Base-by-base conservation (phyloP, 2,329 filamentous ascomycete species). In the Monosporascus sp. region DNA sequence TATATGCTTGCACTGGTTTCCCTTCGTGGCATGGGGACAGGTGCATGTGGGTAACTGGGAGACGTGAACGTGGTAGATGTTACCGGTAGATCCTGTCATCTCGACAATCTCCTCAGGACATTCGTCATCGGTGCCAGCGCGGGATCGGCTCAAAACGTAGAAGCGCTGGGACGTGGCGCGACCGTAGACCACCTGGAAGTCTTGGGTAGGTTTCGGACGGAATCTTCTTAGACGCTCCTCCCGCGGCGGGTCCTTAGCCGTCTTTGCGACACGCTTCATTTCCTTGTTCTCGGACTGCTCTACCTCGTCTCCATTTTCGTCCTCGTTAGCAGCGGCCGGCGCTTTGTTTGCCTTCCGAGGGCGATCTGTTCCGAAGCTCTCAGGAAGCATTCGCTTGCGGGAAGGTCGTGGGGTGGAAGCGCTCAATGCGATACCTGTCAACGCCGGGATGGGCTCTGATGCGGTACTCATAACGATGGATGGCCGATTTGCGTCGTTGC, bases 1-100 rank as follows among this genome's bases (percentile, higher is more conserved):
- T 26, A 84, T 71, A 59, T 88, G 85, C 62, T 88, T 88, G 76
- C 85, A 87, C 56, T 85, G 81, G 35, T 81, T 75, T 0, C 80
- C 79, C 37, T 74, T 73, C 26, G 55, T 60, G 1, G 74, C 76
- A 53, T 85, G 76, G 1, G 82, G 81, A 55, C 84, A 86, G 48
- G 75, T 72, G 64, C 84, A 87, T 0, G 60, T 69, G 0, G 82
- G 80, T 19, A 73, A 61, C n/a, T 72, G 72, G 3, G 71, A 70
- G 50, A 88, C 77, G 37, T 69, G 69, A 35, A 87, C 76, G 0
- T 69, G 78, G 65, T 88, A 88, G 53, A 88, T 73, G 58, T 87
- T 87, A 17, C 84, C 85, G 1, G 83, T 87, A 9, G 80, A 81
- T 1, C 85, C 85, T 0, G 84, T 80, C 55, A 88, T 71, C 53